Conservation (phyloP, 768 basidiomycete species). For the Russula abietina region DNA sequence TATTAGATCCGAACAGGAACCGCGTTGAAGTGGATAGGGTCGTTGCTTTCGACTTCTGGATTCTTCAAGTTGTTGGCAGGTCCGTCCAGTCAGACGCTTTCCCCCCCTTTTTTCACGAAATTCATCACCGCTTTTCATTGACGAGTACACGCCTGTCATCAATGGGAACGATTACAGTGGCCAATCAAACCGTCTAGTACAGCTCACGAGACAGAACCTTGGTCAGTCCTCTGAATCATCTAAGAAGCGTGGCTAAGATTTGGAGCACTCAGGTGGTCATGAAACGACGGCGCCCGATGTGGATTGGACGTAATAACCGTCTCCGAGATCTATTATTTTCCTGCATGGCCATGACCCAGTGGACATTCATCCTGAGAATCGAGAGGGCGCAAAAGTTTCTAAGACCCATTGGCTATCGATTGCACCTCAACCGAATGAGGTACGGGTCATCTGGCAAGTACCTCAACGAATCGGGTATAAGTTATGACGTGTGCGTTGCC, state of each 20-base stretch:
- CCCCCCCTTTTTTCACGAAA: background rate
- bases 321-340: background rate
- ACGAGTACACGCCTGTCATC: background rate
- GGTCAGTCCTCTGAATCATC: background rate
- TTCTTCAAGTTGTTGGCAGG: background rate
- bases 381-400: background rate
- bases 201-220: background rate
- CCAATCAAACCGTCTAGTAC: background rate
- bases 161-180: background rate
- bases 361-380: background rate
- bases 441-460: background rate
- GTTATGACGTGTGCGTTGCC: background rate
- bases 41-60: background rate
- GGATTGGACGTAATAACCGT: conserved; percentile 3
- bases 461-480: background rate
- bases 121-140: background rate
- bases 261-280: background rate
- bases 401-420: background rate
- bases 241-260: too few species aligned
- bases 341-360: background rate
- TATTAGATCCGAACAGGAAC: background rate
- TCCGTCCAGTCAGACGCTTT: background rate
- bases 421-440: background rate
- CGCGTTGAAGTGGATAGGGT: background rate
- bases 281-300: background rate